Base-by-base conservation (phyloP, 2,329 filamentous ascomycete species). In the Xylogone sp. region DNA sequence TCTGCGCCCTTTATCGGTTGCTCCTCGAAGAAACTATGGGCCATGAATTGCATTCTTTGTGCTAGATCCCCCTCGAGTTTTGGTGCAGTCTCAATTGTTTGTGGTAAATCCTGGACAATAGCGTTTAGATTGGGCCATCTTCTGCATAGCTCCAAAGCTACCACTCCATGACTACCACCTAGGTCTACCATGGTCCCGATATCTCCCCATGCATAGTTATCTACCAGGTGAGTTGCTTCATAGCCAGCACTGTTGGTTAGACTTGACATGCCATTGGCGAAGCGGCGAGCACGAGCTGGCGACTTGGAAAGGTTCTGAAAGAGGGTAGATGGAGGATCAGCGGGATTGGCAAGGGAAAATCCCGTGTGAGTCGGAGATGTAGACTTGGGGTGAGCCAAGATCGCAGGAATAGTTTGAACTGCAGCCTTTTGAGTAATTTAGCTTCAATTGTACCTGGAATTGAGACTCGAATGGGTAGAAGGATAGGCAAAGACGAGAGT, bases 131-230 rank as follows among this genome's bases (percentile, higher is more conserved):
- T 70, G 45, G 70, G 70, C 65, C 75, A 81, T 50, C 65, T 66
- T 54, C 69, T 69, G 2, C 78, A 82, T 43, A 85, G 67, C 3
- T 75, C 77, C n/a, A 79, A 70, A 45, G 71, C 75, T n/a, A 78
- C 75, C 45, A 81, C 78, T 0, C 82, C 82, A 48, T 78, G 76
- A 18, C 76, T 79, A 2, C 82, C 82, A 9, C 82, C 82, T 13
- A 83, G 59, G 50, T 86, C 81, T 3, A 85, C 79, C 39, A 85
- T 66, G 0, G 71, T 79, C 2, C 75, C 69, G 1, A 83, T 63
- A 1, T 69, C 70, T 1, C 70, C 64, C 58, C 84, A 76, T 58
- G 82, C 75, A 57, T 78, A 83, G 43, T 74, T 76, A 34, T 79
- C 66, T 2, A 82, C 69, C 9, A 84, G 69, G 56, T 82, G 72